phyloP scores from a whole-genome alignment of 2,329 filamentous ascomycete genomes.

The Coccinonectria pachysandricola region DNA sequence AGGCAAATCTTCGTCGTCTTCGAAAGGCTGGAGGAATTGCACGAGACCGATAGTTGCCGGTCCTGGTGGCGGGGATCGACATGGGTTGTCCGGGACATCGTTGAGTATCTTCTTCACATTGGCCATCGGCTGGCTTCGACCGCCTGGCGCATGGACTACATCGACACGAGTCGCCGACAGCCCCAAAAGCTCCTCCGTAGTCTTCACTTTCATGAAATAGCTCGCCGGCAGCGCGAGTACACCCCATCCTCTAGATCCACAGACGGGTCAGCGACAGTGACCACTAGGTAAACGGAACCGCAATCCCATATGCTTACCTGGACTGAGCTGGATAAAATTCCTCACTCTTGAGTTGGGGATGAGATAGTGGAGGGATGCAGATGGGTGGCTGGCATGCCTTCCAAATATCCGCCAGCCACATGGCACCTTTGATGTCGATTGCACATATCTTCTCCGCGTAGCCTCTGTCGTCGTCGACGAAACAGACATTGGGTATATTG shows the following conservation, averaged over 20 bases:
- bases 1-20: conserved; percentile 5
- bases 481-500: conserved; percentile 46
- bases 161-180: conserved; percentile 11
- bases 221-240: conserved; percentile 34
- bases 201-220: conserved; percentile 30
- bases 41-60: conserved; percentile 2
- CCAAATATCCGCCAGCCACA: conserved; percentile 46
- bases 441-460: conserved; percentile 40
- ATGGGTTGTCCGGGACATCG: conserved; percentile 23
- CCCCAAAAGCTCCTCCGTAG: conserved; percentile 26
- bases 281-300: too few species aligned
- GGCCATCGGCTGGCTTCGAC: conserved; percentile 13
- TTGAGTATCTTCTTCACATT: conserved; percentile 17
- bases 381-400: conserved; percentile 19
- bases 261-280: too few species aligned
- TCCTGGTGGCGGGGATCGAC: conserved; percentile 5
- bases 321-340: conserved; percentile 20
- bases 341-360: conserved; percentile 16
- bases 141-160: conserved; percentile 7
- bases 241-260: conserved; percentile 39
- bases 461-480: conserved; percentile 35
- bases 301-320: conserved; percentile 15
- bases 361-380: conserved; percentile 15
- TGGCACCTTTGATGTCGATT: conserved; percentile 37
- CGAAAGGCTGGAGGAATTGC: conserved; percentile 7